Conservation (phyloP, 805 yeast species). For the Saccharomycopsis capsularis region DNA sequence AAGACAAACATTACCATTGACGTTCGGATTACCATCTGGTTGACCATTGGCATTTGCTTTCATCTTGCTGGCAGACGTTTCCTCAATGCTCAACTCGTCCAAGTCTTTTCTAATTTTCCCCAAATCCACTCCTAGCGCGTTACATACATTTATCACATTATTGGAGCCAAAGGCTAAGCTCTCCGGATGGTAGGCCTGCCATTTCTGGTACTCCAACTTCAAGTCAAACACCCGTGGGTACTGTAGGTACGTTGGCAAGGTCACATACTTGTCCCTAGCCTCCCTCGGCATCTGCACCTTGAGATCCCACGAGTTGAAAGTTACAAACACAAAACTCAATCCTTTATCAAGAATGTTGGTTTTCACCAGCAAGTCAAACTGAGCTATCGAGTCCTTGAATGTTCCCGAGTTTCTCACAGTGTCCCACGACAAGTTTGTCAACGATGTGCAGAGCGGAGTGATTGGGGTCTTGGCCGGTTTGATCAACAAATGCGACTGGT, state of each 20-base stretch:
- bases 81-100: background rate
- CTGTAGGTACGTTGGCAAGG: conserved; percentile 66
- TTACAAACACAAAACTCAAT: conserved; percentile 37
- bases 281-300: conserved; percentile 76
- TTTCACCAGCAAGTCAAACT: conserved; percentile 35
- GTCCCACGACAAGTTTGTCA: conserved; percentile 54
- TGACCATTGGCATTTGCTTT: conserved; percentile 2
- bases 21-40: conserved; percentile 1
- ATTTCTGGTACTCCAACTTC: conserved; percentile 61
- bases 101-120: background rate
- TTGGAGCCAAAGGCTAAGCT: conserved; percentile 26
- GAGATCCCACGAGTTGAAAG: conserved; percentile 60
- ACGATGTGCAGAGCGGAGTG: conserved; percentile 46
- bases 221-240: conserved; percentile 74
- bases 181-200: conserved; percentile 62
- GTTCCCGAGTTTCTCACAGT: conserved; percentile 47
- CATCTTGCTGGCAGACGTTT: background rate
- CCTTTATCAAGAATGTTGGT: background rate
- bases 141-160: conserved; percentile 25
- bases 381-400: conserved; percentile 55
- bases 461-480: conserved; percentile 62
- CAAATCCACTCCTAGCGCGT: conserved; percentile 27
- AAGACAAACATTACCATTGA: background rate
- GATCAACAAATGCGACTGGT: conserved; percentile 42
- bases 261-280: conserved; percentile 67